phyloP scores from a whole-genome alignment of 2,329 filamentous ascomycete species.

The Pyrenochaeta sp. region DNA sequence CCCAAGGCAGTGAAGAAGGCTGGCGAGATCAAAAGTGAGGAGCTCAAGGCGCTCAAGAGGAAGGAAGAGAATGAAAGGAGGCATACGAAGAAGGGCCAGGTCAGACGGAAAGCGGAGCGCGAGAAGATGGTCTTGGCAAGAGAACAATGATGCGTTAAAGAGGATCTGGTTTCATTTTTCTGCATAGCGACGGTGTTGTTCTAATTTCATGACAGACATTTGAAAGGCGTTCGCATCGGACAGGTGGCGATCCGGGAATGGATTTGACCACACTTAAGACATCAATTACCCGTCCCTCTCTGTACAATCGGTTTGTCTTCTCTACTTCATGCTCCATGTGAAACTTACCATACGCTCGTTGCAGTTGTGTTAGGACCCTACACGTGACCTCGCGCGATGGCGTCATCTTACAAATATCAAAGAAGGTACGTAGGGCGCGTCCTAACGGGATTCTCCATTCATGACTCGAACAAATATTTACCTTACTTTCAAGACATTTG shows the following conservation, averaged over 20 bases:
- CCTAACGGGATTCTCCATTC: neutral
- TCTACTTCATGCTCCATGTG: neutral
- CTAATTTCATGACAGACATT: neutral
- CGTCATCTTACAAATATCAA: slow-evolving; percentile 13
- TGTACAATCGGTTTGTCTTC: neutral
- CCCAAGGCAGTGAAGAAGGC: slow-evolving; percentile 97
- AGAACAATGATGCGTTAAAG: slow-evolving; percentile 59
- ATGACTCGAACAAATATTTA: neutral
- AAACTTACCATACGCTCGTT: neutral
- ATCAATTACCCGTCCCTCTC: neutral
- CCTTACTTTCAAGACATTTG: neutral
- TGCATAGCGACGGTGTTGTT: slow-evolving; percentile 49
- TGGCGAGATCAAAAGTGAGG: slow-evolving; percentile 89
- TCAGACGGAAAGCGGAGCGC: slow-evolving; percentile 77
- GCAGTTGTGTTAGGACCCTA: neutral
- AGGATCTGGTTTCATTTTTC: slow-evolving; percentile 10
- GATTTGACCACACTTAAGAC: slow-evolving; percentile 6
- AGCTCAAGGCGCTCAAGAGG: slow-evolving; percentile 85
- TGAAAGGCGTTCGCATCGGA: neutral
- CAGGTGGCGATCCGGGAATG: neutral
- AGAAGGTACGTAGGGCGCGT: neutral
- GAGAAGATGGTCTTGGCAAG: slow-evolving; percentile 89
- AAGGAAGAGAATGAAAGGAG: slow-evolving; percentile 93
- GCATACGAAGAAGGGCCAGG: slow-evolving; percentile 84
- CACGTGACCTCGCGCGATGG: slow-evolving; percentile 13